Evolutionary conservation across 2,329 filamentous ascomycete species (phyloP), one percentile per base, ranked within the genome.

Genomic region (Aspergillus sp.): DNA sequence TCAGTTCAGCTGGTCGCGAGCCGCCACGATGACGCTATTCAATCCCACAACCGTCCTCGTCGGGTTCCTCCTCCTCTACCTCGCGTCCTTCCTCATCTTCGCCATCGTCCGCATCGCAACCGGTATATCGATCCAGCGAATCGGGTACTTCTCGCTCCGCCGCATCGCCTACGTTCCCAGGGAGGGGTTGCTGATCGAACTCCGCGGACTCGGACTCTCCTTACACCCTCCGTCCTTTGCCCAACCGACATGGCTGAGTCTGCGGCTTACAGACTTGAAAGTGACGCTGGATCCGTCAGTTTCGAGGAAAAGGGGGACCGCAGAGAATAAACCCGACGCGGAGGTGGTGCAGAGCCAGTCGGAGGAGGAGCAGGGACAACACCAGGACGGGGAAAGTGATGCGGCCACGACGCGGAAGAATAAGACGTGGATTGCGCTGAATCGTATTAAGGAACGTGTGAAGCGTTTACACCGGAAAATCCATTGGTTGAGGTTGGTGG

Each of bases 151-250:
- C 68, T 97, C 95, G 41, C 84, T 99, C 68, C 90, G 94, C 66
- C 90, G 94, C 69, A 90, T 99, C 64, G 90, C 93, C 61, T 98
- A 96, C 77, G 92, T 91, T 15, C 92, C 92, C 30, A 89, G 86
- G 77, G 92, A 97, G 85, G 95, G 95, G 69, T 82, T 97, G 72
- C 90, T 90, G 71, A 87, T 99, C 76, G 92, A 97, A 76, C 89
- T 99, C 60, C 89, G 95, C 54, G 92, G 93, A 54, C 83, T 99
- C 56, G 93, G 95, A 49, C 83, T 99, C 70, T 90, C 91, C 60
- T 79, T 98, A 65, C 95, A 99, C 79, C 89, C 93, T 4, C 95
- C 95, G 13, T 98, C 95, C 6, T 98, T 99, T 78, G 92, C 94
- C 51, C 93, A 98, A 76, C 95, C 95, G 49, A 98, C 96, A 65